Evolutionary conservation across 1,284 basidiomycete genomes (phyloP).

Genomic region (Melampsora larici-populina): DNA sequence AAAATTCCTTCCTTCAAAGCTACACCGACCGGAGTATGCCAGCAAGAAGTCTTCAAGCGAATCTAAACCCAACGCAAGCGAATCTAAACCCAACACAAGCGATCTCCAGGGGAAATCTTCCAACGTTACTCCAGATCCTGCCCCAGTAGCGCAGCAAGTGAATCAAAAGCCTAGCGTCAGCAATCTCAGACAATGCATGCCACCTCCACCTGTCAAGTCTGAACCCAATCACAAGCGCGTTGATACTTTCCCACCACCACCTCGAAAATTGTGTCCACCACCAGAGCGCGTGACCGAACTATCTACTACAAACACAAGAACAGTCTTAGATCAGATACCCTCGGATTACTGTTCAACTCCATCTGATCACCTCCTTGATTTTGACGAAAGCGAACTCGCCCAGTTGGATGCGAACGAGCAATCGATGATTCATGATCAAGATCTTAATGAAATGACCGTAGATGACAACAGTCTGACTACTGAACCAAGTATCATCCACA

Average conservation of each 20-base stretch:
- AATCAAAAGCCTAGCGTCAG: not conserved
- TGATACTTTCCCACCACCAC: slow-evolving; percentile 11
- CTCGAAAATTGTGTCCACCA: not conserved
- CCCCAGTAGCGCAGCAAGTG: not conserved
- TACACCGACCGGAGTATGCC: slow-evolving; percentile 33
- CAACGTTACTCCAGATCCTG: not conserved
- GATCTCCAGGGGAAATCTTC: not conserved
- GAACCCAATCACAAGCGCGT: not conserved
- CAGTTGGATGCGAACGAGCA: slow-evolving; percentile 18
- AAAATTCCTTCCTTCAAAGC: slow-evolving; percentile 36
- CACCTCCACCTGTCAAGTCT: not conserved
- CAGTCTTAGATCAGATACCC: not conserved
- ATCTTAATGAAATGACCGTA: not conserved
- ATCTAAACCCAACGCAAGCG: not conserved
- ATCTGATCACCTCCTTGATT: slow-evolving; percentile 36
- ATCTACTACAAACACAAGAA: not conserved
- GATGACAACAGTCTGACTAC: not conserved
- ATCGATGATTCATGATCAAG: not conserved
- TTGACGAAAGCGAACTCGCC: slow-evolving; percentile 29
- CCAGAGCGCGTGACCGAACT: not conserved
- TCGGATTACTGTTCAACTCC: not conserved
- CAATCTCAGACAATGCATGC: not conserved
- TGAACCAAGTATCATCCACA: not conserved
- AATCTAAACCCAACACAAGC: not conserved
- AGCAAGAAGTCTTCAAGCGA: too few relatives aligned